phyloP scores from a whole-genome alignment of 2,329 filamentous ascomycete species.

The Didymella lethalis region DNA sequence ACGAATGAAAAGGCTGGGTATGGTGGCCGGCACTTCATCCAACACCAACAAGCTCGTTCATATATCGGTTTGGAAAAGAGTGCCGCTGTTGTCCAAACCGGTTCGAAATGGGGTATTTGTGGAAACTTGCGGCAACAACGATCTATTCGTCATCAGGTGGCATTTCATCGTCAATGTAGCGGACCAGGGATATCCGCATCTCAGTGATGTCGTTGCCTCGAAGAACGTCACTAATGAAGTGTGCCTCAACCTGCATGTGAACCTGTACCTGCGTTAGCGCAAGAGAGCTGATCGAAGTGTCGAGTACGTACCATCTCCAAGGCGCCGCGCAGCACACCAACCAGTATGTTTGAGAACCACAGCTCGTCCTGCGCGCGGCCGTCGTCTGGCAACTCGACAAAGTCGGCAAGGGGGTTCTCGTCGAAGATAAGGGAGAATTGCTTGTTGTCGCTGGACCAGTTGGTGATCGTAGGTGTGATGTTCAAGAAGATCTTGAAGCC shows the following conservation, averaged over 20 bases:
- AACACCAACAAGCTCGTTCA: neutral
- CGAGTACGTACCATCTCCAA: slow-evolving; percentile 81
- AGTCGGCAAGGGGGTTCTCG: slow-evolving; percentile 95
- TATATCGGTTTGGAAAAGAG: neutral
- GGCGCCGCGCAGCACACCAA: slow-evolving; percentile 87
- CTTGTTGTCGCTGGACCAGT: slow-evolving; percentile 96
- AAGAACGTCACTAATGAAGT: slow-evolving; percentile 93
- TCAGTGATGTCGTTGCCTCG: slow-evolving; percentile 95
- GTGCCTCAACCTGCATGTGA: slow-evolving; percentile 97
- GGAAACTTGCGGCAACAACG: neutral
- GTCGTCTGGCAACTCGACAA: slow-evolving; percentile 96
- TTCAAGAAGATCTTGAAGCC: slow-evolving; percentile 99
- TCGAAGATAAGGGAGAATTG: slow-evolving; percentile 97
- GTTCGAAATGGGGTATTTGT: slow-evolving; percentile 1
- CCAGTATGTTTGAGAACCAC: slow-evolving; percentile 98
- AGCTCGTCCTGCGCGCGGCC: slow-evolving; percentile 94
- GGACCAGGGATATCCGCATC: slow-evolving; percentile 89
- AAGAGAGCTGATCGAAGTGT: neutral
- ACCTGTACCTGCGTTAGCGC: slow-evolving; percentile 57
- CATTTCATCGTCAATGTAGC: slow-evolving; percentile 97
- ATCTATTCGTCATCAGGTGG: slow-evolving; percentile 90
- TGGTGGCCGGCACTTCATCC: neutral
- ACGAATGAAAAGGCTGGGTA: neutral
- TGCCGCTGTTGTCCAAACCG: neutral
- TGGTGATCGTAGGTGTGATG: slow-evolving; percentile 89